These are phyloP conservation scores for Xylaria longipes DNA, from an alignment of 495 filamentous ascomycete species.

Conservation along the genomic window DNA sequence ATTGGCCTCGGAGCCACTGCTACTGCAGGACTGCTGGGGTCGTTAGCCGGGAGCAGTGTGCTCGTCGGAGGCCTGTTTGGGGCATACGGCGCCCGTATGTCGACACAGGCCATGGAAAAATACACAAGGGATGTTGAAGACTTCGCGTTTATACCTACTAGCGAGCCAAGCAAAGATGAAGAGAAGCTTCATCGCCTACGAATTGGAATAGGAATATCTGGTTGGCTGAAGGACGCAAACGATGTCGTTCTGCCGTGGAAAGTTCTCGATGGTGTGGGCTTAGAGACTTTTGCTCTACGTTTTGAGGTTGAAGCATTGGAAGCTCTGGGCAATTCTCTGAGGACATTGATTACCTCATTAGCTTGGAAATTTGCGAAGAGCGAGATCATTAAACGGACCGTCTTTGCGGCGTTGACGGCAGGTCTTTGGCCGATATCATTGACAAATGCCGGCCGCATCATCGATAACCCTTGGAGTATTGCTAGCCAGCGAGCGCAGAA, in stretches of 20 bases:
- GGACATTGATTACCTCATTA: constrained; percentile 74
- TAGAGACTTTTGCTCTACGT: constrained; percentile 83
- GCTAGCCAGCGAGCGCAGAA: constrained; percentile 87
- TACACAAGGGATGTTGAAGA: constrained; percentile 89
- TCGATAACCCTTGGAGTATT: constrained; percentile 92
- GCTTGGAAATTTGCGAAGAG: constrained; percentile 83
- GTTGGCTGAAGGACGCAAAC: constrained; percentile 78
- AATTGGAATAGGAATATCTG: constrained; percentile 82
- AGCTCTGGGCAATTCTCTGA: constrained; percentile 80
- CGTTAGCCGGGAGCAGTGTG: constrained; percentile 77
- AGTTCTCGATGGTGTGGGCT: constrained; percentile 69
- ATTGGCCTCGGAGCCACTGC: constrained; percentile 76
- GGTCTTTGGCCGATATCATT: constrained; percentile 81
- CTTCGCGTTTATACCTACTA: constrained; percentile 84
- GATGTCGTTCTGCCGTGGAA: constrained; percentile 81
- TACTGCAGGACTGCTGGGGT: constrained; percentile 81
- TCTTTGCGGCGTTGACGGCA: constrained; percentile 74
- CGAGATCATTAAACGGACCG: constrained; percentile 71
- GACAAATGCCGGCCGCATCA: constrained; percentile 77
- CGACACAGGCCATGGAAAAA: constrained; percentile 73
- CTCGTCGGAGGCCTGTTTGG: constrained; percentile 89
- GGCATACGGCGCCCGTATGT: constrained; percentile 85
- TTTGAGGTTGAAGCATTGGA: constrained; percentile 82
- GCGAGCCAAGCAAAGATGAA: constrained; percentile 40
- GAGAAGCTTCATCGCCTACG: constrained; percentile 67